These are phyloP conservation scores for Pelargonium australe DNA, from an alignment of 441 rosid species.

Conservation along the genomic window DNA sequence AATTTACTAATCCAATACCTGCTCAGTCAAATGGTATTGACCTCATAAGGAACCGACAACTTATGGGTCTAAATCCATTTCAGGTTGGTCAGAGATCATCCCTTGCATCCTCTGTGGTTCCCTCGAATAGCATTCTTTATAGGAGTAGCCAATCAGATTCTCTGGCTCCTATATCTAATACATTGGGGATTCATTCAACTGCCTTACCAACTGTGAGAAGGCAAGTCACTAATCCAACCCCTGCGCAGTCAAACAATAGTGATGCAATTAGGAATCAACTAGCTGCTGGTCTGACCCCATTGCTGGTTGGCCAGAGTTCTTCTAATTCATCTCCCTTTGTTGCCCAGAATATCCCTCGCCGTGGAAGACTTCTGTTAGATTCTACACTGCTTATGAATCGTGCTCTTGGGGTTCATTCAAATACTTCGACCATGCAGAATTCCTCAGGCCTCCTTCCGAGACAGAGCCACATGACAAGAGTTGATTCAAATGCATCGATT, in stretches of 20 bases:
- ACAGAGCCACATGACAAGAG: neutral
- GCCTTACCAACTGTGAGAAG: neutral
- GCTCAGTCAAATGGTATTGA: neutral
- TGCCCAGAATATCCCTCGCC: neutral
- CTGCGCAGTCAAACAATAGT: neutral
- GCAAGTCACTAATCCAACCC: neutral
- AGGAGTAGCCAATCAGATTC: neutral
- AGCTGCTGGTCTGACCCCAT: neutral
- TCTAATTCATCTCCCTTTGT: neutral
- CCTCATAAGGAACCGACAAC: neutral
- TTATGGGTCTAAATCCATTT: neutral
- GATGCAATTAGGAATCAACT: neutral
- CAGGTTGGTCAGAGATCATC: neutral
- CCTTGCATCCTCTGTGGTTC: neutral
- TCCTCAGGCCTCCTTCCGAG: neutral
- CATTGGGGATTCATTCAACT: neutral
- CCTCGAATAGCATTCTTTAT: neutral
- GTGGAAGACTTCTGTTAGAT: neutral
- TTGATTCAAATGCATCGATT: neutral
- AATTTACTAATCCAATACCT: neutral
- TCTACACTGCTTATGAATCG: neutral
- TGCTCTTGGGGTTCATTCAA: neutral
- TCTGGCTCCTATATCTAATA: neutral
- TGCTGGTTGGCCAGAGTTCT: neutral
- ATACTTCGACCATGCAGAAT: neutral